phyloP scores from a whole-genome alignment of 2,329 filamentous ascomycete genomes.

The Plenodomus tracheiphilus region DNA sequence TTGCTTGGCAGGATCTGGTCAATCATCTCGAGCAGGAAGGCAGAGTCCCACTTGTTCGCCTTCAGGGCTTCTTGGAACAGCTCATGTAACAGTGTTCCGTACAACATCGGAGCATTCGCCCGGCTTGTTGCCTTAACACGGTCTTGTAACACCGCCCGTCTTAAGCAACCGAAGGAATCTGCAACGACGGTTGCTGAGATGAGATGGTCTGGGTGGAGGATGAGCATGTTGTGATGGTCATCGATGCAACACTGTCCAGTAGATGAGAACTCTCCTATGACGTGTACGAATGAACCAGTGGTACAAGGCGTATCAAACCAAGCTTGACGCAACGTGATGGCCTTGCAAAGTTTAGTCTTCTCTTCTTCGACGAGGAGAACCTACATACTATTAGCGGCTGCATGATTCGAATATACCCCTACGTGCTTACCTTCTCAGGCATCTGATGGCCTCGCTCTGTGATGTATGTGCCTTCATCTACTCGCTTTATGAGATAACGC shows the following conservation, averaged over 20 bases:
- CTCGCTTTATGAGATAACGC: conserved; percentile 79
- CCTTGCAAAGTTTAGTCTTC: conserved; percentile 65
- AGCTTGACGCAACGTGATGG: conserved; percentile 77
- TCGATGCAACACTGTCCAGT: conserved; percentile 79
- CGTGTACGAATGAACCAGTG: conserved; percentile 76
- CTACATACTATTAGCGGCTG: conserved; percentile 52
- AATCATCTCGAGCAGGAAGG: conserved; percentile 69
- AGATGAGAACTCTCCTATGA: conserved; percentile 76
- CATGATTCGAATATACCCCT: not conserved
- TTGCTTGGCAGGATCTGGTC: conserved; percentile 72
- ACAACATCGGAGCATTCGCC: conserved; percentile 78
- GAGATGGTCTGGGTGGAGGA: conserved; percentile 92
- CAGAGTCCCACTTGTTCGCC: conserved; percentile 76
- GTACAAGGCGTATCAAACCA: conserved; percentile 84
- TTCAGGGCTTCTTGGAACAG: conserved; percentile 90
- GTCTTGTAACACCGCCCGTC: conserved; percentile 90
- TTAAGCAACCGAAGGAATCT: conserved; percentile 92
- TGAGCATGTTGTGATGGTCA: conserved; percentile 79
- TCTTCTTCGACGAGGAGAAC: conserved; percentile 83
- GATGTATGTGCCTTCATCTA: conserved; percentile 69
- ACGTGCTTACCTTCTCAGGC: conserved; percentile 68
- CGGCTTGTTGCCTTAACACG: conserved; percentile 89
- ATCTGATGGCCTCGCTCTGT: conserved; percentile 63
- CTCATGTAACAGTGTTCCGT: conserved; percentile 92
- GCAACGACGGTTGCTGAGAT: conserved; percentile 93